Conservation (phyloP, 129 eudicot genomes). For the Ambrosia artemisiifolia region DNA sequence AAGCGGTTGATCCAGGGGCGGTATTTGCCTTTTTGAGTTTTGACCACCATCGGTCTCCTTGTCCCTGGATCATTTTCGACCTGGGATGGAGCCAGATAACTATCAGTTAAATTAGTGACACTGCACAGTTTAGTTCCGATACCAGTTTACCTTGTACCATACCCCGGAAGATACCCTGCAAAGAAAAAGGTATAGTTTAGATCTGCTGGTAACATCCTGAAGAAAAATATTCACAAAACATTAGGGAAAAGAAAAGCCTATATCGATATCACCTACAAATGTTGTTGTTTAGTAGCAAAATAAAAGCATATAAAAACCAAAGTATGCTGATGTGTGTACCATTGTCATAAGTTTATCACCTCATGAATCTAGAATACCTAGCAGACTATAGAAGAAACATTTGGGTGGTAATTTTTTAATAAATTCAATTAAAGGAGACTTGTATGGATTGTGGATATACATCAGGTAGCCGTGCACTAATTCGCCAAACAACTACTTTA, state of each 20-base stretch:
- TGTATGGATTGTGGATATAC: too few relatives aligned
- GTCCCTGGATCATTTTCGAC: conserved; percentile 42
- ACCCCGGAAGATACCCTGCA: conserved; percentile 21
- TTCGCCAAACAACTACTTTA: too few relatives aligned
- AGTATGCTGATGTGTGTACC: background rate
- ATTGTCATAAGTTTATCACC: background rate
- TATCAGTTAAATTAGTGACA: conserved; percentile 37
- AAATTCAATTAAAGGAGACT: too few relatives aligned
- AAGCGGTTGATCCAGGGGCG: conserved; percentile 36
- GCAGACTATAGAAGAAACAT: background rate
- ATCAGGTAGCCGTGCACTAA: too few relatives aligned
- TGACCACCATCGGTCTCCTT: conserved; percentile 44
- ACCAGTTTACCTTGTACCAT: conserved; percentile 18
- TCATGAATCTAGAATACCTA: background rate
- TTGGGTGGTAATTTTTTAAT: too few relatives aligned
- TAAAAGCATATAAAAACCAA: background rate
- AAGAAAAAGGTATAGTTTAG: background rate
- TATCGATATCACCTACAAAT: background rate
- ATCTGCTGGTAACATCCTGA: background rate
- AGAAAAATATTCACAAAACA: conserved; percentile 4
- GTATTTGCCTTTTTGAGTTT: conserved; percentile 14
- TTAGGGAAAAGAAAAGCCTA: background rate
- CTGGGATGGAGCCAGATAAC: conserved; percentile 68
- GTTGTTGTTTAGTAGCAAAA: background rate
- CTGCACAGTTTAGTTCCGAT: background rate